Conservation (phyloP, 2,329 filamentous ascomycete species). For the Lasiodiplodia theobromae region DNA sequence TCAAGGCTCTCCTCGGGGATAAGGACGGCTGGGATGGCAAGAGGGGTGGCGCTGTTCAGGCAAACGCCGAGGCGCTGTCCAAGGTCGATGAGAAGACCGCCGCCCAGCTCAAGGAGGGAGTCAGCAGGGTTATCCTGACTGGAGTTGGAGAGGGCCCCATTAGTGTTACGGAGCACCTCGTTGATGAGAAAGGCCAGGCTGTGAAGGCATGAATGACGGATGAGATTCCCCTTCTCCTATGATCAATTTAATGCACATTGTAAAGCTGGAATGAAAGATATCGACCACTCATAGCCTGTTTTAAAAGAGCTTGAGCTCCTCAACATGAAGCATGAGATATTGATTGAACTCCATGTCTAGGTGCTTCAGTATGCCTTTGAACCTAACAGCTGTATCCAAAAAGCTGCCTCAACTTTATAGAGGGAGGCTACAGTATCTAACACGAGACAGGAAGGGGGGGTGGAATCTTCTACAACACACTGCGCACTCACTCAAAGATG, state of each 20-base stretch:
- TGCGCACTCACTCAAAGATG: too few relatives aligned
- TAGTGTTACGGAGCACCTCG: constrained; percentile 78
- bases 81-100: constrained; percentile 60
- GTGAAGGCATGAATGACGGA: constrained; percentile 26
- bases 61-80: constrained; percentile 63
- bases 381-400: too few relatives aligned
- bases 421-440: too few relatives aligned
- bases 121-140: constrained; percentile 90
- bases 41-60: constrained; percentile 61
- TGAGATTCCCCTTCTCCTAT: background rate
- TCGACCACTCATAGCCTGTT: background rate
- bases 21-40: constrained; percentile 75
- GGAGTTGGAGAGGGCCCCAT: constrained; percentile 88
- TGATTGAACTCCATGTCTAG: too few relatives aligned
- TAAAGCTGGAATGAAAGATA: background rate
- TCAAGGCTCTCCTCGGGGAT: constrained; percentile 70
- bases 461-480: too few relatives aligned
- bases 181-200: constrained; percentile 65
- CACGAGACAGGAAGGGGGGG: too few relatives aligned
- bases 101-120: constrained; percentile 71
- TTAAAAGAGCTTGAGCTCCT: too few relatives aligned
- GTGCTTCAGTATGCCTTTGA: too few relatives aligned
- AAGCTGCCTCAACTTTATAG: too few relatives aligned
- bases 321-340: too few relatives aligned
- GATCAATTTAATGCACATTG: constrained; percentile 2